Conservation (phyloP, 2,329 filamentous ascomycete genomes). For the Colletotrichum sp. region DNA sequence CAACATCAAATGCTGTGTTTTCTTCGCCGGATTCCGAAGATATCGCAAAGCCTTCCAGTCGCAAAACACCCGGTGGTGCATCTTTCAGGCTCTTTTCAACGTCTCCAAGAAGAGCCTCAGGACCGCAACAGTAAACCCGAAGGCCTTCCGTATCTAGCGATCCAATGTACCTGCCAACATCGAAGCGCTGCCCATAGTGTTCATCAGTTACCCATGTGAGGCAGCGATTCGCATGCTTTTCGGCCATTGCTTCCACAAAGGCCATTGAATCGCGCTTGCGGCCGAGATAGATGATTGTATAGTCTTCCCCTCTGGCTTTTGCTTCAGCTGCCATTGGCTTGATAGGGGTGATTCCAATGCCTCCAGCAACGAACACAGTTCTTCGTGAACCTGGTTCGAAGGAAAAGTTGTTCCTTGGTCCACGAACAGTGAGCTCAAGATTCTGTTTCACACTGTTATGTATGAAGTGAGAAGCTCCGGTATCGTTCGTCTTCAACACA, state of each 20-base stretch:
- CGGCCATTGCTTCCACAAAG: background rate
- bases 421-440: background rate
- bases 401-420: background rate
- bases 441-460: background rate
- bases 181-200: rapidly evolving
- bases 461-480: background rate
- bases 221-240: background rate
- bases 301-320: background rate
- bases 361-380: background rate
- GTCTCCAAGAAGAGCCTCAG: background rate
- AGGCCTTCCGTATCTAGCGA: background rate
- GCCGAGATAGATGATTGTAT: background rate
- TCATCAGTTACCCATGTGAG: background rate
- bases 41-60: background rate
- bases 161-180: background rate
- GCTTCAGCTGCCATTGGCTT: background rate
- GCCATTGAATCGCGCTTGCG: background rate
- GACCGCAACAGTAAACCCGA: background rate
- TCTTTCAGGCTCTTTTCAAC: background rate
- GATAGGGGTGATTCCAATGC: background rate
- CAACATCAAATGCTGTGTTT: background rate
- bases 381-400: background rate
- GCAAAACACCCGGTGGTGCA: background rate
- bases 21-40: background rate
- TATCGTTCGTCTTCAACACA: background rate